Evolutionary conservation across 2,329 filamentous ascomycete genomes (phyloP).

Genomic region (Neoarthrinium moseri): DNA sequence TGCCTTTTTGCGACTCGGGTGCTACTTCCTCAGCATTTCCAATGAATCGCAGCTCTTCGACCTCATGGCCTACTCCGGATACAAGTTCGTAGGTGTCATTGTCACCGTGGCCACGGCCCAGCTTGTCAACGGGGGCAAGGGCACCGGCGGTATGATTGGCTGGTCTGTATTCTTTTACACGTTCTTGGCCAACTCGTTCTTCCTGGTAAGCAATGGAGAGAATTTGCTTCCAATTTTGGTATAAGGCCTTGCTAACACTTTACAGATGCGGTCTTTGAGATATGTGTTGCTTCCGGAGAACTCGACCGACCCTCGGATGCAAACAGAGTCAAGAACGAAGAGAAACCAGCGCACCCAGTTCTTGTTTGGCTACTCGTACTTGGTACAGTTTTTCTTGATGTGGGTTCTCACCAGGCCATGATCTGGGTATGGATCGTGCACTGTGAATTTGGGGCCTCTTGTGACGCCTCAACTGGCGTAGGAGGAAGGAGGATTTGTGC

Average conservation of each 20-base stretch:
- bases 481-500: too few relatives aligned
- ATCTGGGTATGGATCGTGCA: background rate
- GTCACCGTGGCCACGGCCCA: slow-evolving; percentile 80
- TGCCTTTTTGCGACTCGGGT: slow-evolving; percentile 84
- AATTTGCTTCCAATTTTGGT: too few relatives aligned
- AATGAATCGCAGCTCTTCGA: slow-evolving; percentile 93
- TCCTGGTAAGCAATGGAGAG: slow-evolving; percentile 78
- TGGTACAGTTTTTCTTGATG: slow-evolving; percentile 94
- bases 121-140: slow-evolving; percentile 72
- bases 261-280: slow-evolving; percentile 85
- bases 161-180: slow-evolving; percentile 91
- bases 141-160: slow-evolving; percentile 83
- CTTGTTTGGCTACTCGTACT: slow-evolving; percentile 89
- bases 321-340: slow-evolving; percentile 77
- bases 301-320: slow-evolving; percentile 62
- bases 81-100: slow-evolving; percentile 98
- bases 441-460: background rate
- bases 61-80: slow-evolving; percentile 92
- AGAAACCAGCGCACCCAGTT: slow-evolving; percentile 88
- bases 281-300: slow-evolving; percentile 93
- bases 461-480: too few relatives aligned
- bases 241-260: background rate
- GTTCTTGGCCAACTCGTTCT: slow-evolving; percentile 91
- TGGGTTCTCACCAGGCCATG: slow-evolving; percentile 60
- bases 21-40: slow-evolving; percentile 89